A percentile compares a stretch with the other conserved stretches of the same genome.
These are phyloP conservation scores for Chlamydomonas reinhardtii DNA, from an alignment of 163 green algal species.

Conservation along the genomic window DNA sequence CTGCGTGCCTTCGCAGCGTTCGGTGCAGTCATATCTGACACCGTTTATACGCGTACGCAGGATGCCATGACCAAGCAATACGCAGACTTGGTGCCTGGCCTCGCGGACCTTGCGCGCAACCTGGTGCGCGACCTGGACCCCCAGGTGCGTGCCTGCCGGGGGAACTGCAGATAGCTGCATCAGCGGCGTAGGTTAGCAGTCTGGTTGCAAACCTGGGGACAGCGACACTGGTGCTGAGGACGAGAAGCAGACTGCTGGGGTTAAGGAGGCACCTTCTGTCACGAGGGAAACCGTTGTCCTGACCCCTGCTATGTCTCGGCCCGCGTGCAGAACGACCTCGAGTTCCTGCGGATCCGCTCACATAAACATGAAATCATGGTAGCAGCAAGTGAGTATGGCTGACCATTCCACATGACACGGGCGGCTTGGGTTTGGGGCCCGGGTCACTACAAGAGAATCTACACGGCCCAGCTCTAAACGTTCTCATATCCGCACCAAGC, in stretches of 20 bases:
- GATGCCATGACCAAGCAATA: constrained; percentile 79
- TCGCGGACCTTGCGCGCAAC: constrained; percentile 77
- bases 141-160: constrained; percentile 59
- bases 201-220: too few relatives aligned
- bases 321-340: constrained; percentile 79
- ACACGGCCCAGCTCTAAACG: too few relatives aligned
- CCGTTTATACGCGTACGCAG: constrained; percentile 59
- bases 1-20: background rate
- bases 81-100: constrained; percentile 73
- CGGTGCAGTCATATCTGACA: background rate
- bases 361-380: constrained; percentile 89
- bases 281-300: background rate
- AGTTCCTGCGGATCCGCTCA: constrained; percentile 86
- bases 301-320: background rate
- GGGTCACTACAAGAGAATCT: too few relatives aligned
- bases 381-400: constrained; percentile 71
- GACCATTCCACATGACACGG: too few relatives aligned
- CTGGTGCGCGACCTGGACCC: constrained; percentile 88
- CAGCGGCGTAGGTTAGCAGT: background rate
- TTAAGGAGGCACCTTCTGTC: too few relatives aligned
- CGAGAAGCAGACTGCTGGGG: background rate
- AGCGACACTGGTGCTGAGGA: background rate
- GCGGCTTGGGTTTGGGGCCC: too few relatives aligned
- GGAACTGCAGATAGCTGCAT: background rate
- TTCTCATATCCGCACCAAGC: too few relatives aligned